Evolutionary conservation across 306 rosid genomes (phyloP).

Genomic region (Psophocarpus tetragonolobus): DNA sequence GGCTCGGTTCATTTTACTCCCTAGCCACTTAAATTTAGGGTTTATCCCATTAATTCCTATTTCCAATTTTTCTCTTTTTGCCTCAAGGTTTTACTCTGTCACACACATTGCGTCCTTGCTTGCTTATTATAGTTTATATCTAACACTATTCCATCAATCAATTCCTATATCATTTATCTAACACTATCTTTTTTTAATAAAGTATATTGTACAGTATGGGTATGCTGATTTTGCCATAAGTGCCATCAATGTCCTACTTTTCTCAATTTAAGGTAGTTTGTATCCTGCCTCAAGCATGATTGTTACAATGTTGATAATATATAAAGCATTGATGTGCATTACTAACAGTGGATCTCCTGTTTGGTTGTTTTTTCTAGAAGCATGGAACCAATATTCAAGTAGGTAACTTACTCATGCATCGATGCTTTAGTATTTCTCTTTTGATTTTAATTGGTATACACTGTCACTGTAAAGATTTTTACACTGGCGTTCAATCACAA

Average conservation of each 20-base stretch:
- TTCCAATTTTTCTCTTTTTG: not conserved
- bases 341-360: slow-evolving; percentile 81
- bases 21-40: not conserved
- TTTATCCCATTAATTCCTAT: not conserved
- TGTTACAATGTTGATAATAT: slow-evolving; percentile 62
- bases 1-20: slow-evolving; percentile 76
- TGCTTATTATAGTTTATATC: not conserved
- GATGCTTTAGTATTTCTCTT: slow-evolving; percentile 13
- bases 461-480: too few species aligned
- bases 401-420: slow-evolving; percentile 57
- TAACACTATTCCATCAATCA: not conserved
- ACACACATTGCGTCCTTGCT: too few species aligned
- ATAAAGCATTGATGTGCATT: slow-evolving; percentile 71
- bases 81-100: not conserved
- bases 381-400: slow-evolving; percentile 89
- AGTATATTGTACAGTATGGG: not conserved
- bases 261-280: not conserved
- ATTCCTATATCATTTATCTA: not conserved
- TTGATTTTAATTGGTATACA: too few species aligned
- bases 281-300: slow-evolving; percentile 59
- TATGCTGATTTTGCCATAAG: slow-evolving; percentile 15
- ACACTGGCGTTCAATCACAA: too few species aligned
- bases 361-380: slow-evolving; percentile 77
- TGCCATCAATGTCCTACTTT: slow-evolving; percentile 1
- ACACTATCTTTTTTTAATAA: not conserved